phyloP scores from a whole-genome alignment of 805 yeast species.

The Pichia occidentalis region DNA sequence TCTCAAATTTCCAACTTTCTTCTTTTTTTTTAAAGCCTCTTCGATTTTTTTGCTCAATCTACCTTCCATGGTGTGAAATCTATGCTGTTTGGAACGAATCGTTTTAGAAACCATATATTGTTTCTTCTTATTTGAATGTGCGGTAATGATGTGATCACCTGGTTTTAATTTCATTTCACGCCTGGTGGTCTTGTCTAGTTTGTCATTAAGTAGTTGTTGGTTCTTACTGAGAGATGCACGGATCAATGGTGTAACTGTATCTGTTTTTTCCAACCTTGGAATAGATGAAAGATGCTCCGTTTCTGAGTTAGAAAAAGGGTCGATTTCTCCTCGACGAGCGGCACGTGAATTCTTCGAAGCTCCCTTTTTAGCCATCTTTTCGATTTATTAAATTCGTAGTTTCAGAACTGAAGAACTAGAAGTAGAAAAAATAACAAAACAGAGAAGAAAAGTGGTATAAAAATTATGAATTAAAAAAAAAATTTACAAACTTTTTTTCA shows the following conservation, averaged over 20 bases:
- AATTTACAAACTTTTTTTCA: background rate
- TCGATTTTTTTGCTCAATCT: conserved; percentile 42
- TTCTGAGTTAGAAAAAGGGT: conserved; percentile 28
- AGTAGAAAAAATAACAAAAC: no score
- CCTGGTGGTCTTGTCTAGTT: conserved; percentile 32
- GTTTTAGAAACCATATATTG: conserved; percentile 25
- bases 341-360: conserved; percentile 65
- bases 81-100: conserved; percentile 16
- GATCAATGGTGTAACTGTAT: conserved; percentile 55
- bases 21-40: conserved; percentile 59
- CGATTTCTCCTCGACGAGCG: conserved; percentile 60
- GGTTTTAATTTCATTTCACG: conserved; percentile 7
- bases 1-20: conserved; percentile 52
- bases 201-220: conserved; percentile 52
- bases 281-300: conserved; percentile 43
- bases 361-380: conserved; percentile 13
- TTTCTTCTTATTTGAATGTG: conserved; percentile 20
- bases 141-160: conserved; percentile 8
- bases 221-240: conserved; percentile 56
- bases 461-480: background rate
- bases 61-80: conserved; percentile 16
- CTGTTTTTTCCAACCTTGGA: conserved; percentile 56
- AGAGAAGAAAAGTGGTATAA: background rate
- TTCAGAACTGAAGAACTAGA: no score
- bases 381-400: background rate